These are phyloP conservation scores for Talaromyces pinophilus DNA, from an alignment of 2,329 filamentous ascomycete genomes.

Conservation along the genomic window DNA sequence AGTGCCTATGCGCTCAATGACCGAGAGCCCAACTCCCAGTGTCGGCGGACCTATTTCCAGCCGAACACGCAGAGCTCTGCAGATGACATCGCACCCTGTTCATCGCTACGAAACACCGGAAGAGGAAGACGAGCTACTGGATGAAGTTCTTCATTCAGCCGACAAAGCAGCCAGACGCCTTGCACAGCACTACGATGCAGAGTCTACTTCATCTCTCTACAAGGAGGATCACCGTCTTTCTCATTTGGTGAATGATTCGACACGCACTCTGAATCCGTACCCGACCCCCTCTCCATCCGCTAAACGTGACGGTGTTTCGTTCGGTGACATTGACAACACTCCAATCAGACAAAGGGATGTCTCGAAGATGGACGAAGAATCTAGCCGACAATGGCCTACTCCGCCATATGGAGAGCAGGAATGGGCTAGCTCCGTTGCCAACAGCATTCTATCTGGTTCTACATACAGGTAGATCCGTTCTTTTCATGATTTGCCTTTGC, in stretches of 20 bases:
- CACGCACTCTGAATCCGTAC: slow-evolving; percentile 54
- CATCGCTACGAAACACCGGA: slow-evolving; percentile 91
- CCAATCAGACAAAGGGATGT: slow-evolving; percentile 69
- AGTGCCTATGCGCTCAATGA: slow-evolving; percentile 34
- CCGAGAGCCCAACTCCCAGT: slow-evolving; percentile 33
- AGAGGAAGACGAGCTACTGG: slow-evolving; percentile 92
- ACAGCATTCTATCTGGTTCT: slow-evolving; percentile 72
- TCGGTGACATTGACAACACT: slow-evolving; percentile 57
- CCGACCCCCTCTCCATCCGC: slow-evolving; percentile 78
- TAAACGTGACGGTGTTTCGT: slow-evolving; percentile 74
- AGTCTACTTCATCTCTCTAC: slow-evolving; percentile 52
- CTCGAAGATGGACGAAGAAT: slow-evolving; percentile 54
- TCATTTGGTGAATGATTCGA: slow-evolving; percentile 32
- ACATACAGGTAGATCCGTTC: slow-evolving; percentile 36
- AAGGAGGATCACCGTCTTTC: slow-evolving; percentile 49
- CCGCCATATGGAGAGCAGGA: slow-evolving; percentile 93
- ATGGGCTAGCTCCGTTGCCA: slow-evolving; percentile 81
- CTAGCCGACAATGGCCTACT: slow-evolving; percentile 81
- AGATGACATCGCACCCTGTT: slow-evolving; percentile 68
- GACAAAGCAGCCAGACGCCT: slow-evolving; percentile 73
- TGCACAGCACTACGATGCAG: slow-evolving; percentile 48
- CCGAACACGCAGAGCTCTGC: slow-evolving; percentile 75
- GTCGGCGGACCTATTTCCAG: slow-evolving; percentile 65
- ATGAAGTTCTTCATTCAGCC: slow-evolving; percentile 80
- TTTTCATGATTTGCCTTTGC: neutral